phyloP scores from a whole-genome alignment of 2,329 filamentous ascomycete genomes.

The Chaetomium sp. region DNA sequence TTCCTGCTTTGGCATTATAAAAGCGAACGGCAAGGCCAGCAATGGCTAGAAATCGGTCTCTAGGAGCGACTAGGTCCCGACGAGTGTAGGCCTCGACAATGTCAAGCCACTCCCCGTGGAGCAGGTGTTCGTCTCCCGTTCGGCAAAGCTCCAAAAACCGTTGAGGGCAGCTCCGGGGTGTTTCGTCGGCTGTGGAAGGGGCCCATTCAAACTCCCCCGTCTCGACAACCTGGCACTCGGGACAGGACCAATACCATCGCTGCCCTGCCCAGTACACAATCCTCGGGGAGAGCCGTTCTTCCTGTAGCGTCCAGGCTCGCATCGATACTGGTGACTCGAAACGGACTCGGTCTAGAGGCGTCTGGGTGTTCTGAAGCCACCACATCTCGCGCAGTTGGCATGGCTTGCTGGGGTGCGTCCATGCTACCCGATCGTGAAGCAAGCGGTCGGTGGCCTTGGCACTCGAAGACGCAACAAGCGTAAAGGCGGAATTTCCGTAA shows the following conservation, averaged over 20 bases:
- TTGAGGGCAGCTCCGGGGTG: constrained; percentile 31
- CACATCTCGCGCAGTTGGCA: constrained; percentile 33
- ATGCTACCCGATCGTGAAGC: constrained; percentile 31
- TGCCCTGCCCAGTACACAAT: constrained; percentile 36
- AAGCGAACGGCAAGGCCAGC: constrained; percentile 36
- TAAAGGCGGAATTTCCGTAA: constrained; percentile 36
- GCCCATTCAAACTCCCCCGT: constrained; percentile 21
- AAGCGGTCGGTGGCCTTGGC: constrained; percentile 34
- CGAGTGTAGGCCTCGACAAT: constrained; percentile 35
- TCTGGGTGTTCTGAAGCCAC: constrained; percentile 31
- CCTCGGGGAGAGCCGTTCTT: constrained; percentile 36
- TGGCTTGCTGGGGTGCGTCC: constrained; percentile 31
- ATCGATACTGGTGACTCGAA: constrained; percentile 32
- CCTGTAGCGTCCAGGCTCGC: constrained; percentile 36
- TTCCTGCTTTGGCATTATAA: constrained; percentile 33
- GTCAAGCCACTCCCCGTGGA: constrained; percentile 36
- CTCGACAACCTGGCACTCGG: constrained; percentile 32
- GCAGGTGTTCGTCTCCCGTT: constrained; percentile 29
- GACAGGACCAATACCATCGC: constrained; percentile 36
- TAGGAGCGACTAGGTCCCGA: constrained; percentile 33
- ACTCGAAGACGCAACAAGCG: constrained; percentile 34
- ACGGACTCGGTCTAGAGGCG: constrained; percentile 31
- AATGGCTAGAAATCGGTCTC: constrained; percentile 36
- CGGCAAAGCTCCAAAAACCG: constrained; percentile 34
- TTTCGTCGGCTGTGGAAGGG: constrained; percentile 1